Evolutionary conservation across 2,329 filamentous ascomycete genomes (phyloP), one percentile per base, ranked within the genome.

Genomic region (Colletotrichum magnum): DNA sequence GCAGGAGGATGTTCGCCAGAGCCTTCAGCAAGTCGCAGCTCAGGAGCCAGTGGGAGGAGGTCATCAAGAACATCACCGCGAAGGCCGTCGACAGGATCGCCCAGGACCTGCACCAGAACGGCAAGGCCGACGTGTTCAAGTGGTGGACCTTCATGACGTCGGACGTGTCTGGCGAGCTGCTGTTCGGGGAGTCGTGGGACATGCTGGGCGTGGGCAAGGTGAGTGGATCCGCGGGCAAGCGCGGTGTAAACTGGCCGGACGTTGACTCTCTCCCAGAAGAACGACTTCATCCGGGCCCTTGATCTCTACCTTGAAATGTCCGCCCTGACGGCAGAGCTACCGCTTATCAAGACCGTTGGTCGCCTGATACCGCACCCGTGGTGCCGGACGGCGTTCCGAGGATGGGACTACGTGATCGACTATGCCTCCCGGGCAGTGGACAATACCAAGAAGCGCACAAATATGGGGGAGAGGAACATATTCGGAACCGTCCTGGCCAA

Each of bases 91-190:
- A 79, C 2, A 79, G 76, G 51, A 88, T 89, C 24, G 74, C 69
- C 0, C 74, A 81, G 26, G 85, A 88, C 53, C 79, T 82, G 16
- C 41, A 13, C 36, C 64, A 64, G 0, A 75, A 75, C 0, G 79
- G 82, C 0, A 77, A 70, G 0, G 79, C 77, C 0, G 86, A 89
- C 69, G 75, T 89, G 0, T 79, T 82, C 70, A 87, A 87, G 66
- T 89, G 87, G 86, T 86, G 80, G 77, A 75, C 83, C 5, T 88
- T 86, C 66, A 82, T 88, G 79, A 76, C 86, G 0, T 87, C 86
- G 0, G 88, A 89, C 72, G 76, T 87, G 0, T 86, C 88, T 54
- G 85, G 83, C 0, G 81, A 88, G 56, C 74, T 89, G 13, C 83
- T 78, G 3, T 89, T 89, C 74, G 87, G 87, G 0, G 82, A 88